Conservation (phyloP, 2,329 filamentous ascomycete genomes). For the Fusarium euwallaceae region DNA sequence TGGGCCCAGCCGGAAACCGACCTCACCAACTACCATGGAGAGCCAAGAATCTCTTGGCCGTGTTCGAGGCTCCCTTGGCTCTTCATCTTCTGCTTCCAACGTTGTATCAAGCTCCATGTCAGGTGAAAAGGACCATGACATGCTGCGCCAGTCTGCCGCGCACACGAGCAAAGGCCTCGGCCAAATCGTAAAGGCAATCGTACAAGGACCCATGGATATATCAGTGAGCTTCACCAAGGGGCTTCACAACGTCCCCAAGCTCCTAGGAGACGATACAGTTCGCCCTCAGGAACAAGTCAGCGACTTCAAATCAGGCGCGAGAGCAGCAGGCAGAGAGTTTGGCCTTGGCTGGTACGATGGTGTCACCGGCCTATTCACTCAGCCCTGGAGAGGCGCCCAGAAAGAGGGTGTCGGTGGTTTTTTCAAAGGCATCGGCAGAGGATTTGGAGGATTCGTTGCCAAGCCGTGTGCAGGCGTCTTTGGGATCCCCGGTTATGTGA, state of each 20-base stretch:
- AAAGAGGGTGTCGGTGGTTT: constrained; percentile 69
- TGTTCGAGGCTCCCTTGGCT: not conserved
- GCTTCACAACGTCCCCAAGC: constrained; percentile 86
- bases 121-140: constrained; percentile 38
- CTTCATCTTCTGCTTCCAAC: not conserved
- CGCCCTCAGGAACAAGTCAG: constrained; percentile 83
- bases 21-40: too few relatives aligned
- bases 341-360: constrained; percentile 85
- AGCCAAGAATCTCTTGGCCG: too few relatives aligned
- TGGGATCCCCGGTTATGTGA: constrained; percentile 82
- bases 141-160: constrained; percentile 57
- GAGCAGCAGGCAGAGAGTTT: constrained; percentile 83
- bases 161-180: constrained; percentile 75
- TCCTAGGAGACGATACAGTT: constrained; percentile 88
- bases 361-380: constrained; percentile 82
- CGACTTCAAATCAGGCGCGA: constrained; percentile 79
- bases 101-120: not conserved
- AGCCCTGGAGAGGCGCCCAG: constrained; percentile 74
- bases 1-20: not conserved
- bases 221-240: constrained; percentile 85
- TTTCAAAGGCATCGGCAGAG: constrained; percentile 84
- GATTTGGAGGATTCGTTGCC: constrained; percentile 82
- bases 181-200: constrained; percentile 78
- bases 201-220: constrained; percentile 87
- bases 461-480: constrained; percentile 85